Evolutionary conservation across 139 green algal species (phyloP), one percentile per base, ranked within the genome.

Genomic region (Klebsormidium nitens): DNA sequence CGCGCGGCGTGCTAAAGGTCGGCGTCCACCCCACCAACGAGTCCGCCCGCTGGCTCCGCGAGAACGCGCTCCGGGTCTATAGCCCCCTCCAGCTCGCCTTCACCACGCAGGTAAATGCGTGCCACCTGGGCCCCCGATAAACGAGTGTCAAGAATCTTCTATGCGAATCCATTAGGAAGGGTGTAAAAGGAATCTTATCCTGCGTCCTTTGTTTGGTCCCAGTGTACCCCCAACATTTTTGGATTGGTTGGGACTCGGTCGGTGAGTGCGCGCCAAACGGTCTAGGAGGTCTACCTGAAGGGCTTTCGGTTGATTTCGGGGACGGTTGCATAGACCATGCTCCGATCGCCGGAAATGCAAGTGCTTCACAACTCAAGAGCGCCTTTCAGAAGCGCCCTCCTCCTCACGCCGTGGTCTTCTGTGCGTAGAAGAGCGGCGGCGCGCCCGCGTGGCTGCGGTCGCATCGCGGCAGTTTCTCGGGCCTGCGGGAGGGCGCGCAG

Each of bases 1-100:
- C 47, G 23, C n/a, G n/a, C n/a, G 63, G 63, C 17, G 66, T 67
- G 63, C 66, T 29, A n/a, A 67, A 71, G 5, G 47, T 71, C 11
- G 5, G 5, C 17, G 23, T 76, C 32, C 19, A 65, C 26, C 14
- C 59, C 14, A 23, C 42, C 29, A 19, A 19, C 5, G 71, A 66
- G 58, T 26, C 69, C 2, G 71, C 71, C 3, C 28, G 44, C 26
- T 72, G 71, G 71, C 56, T 57, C 5, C 35, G 66, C 23, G 29
- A 29, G 28, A 28, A 50, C 19, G 44, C 69, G 2, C 67, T 80
- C 5, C 36, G 46, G 26, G 35, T 78, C 26, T 35, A 69, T 11
- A 31, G 40, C 3, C 66, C 66, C 6, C 35, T 75, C 5, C 66
- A 72, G n/a, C 29, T 69, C 35, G 56, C 57, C 0, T 75, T 75